Evolutionary conservation across 208 protist genomes (phyloP).

Genomic region (Wallacemonas sp.): DNA sequence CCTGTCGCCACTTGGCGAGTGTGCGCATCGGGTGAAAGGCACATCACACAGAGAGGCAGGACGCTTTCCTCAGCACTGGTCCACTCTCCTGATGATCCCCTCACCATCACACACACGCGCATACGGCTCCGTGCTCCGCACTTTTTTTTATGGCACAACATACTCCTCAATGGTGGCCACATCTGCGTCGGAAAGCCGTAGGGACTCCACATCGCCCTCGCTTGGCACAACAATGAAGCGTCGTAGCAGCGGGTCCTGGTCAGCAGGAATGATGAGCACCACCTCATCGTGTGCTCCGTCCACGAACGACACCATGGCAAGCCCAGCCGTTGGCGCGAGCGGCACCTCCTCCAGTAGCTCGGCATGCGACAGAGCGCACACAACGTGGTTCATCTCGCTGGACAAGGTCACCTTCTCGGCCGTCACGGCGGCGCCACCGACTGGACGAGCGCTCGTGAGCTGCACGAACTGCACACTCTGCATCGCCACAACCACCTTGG

Average conservation of each 20-base stretch:
- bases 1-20: no score
- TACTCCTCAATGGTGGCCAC: slow-evolving; percentile 61
- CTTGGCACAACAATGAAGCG: slow-evolving; percentile 70
- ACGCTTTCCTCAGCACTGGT: no score
- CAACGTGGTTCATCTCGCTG: slow-evolving; percentile 22
- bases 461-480: slow-evolving; percentile 54
- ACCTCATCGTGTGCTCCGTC: slow-evolving; percentile 77
- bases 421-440: slow-evolving; percentile 13
- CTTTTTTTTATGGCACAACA: slow-evolving; percentile 36
- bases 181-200: slow-evolving; percentile 45
- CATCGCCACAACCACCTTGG: slow-evolving; percentile 70
- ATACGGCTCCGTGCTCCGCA: not conserved
- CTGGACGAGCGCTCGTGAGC: slow-evolving; percentile 18
- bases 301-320: slow-evolving; percentile 61
- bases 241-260: slow-evolving; percentile 44
- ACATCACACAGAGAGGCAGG: no score
- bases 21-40: no score
- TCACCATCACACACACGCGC: slow-evolving; percentile 5
- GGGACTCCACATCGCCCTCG: slow-evolving; percentile 22
- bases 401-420: slow-evolving; percentile 36
- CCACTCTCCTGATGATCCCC: no score
- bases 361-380: slow-evolving; percentile 81
- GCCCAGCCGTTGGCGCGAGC: slow-evolving; percentile 66
- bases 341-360: slow-evolving; percentile 76
- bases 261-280: slow-evolving; percentile 61